phyloP scores from a whole-genome alignment of 2,329 filamentous ascomycete genomes.

The Xylariales sp. region DNA sequence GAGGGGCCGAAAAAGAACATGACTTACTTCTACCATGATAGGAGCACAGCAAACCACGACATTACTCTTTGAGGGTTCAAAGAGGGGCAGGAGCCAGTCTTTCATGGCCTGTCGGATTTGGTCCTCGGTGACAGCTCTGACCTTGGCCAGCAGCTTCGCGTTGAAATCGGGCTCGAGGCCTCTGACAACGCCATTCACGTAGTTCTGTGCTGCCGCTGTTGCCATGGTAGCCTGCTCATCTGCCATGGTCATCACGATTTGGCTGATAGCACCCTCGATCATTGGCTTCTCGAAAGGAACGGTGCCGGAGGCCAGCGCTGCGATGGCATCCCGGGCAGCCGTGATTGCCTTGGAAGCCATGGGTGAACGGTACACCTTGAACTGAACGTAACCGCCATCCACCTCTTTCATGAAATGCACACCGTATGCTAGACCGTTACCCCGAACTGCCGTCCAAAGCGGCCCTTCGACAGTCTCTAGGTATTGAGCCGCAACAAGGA shows the following conservation, averaged over 20 bases:
- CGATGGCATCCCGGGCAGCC: slow-evolving; percentile 70
- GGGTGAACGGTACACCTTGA: slow-evolving; percentile 85
- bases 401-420: slow-evolving; percentile 73
- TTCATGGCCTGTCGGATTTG: slow-evolving; percentile 72
- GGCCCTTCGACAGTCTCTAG: slow-evolving; percentile 92
- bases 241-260: slow-evolving; percentile 80
- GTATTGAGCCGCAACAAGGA: slow-evolving; percentile 86
- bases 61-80: slow-evolving; percentile 76
- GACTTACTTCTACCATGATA: slow-evolving; percentile 75
- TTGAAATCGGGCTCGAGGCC: slow-evolving; percentile 74
- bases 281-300: slow-evolving; percentile 73
- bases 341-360: slow-evolving; percentile 83
- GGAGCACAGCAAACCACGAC: slow-evolving; percentile 84
- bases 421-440: slow-evolving; percentile 90
- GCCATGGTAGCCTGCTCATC: slow-evolving; percentile 86
- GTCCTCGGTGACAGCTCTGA: slow-evolving; percentile 70
- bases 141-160: slow-evolving; percentile 69
- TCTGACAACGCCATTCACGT: slow-evolving; percentile 74
- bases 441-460: slow-evolving; percentile 88
- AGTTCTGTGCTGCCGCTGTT: slow-evolving; percentile 77
- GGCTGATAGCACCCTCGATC: slow-evolving; percentile 85
- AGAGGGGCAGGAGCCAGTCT: slow-evolving; percentile 74
- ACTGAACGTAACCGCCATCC: slow-evolving; percentile 76
- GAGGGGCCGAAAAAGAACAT: no score
- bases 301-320: slow-evolving; percentile 67